Conservation (phyloP, 495 filamentous ascomycete genomes). For the Xylaria intraflava region DNA sequence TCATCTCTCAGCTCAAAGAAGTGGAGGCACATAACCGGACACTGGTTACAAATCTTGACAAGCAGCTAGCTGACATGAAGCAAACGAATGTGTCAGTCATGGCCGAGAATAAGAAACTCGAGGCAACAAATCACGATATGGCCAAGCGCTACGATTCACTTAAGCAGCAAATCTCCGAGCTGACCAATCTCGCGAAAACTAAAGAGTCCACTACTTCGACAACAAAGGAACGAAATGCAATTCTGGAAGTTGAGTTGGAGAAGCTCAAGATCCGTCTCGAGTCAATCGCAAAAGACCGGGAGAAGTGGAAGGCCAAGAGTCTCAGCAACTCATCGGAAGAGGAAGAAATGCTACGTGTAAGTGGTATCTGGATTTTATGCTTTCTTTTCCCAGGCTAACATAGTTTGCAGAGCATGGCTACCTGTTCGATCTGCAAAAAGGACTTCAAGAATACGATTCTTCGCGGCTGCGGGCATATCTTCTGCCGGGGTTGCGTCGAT, state of each 20-base stretch:
- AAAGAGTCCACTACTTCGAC: constrained; percentile 63
- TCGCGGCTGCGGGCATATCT: constrained; percentile 92
- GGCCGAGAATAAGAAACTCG: constrained; percentile 61
- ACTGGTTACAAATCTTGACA: constrained; percentile 77
- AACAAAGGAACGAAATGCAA: constrained; percentile 54
- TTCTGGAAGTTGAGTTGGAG: constrained; percentile 63
- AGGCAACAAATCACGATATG: constrained; percentile 63
- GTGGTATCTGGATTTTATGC: constrained; percentile 24
- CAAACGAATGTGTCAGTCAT: constrained; percentile 62
- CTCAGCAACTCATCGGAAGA: constrained; percentile 73
- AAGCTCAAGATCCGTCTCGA: constrained; percentile 64
- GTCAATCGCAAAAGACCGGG: constrained; percentile 66
- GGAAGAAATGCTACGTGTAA: constrained; percentile 76
- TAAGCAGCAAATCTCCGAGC: constrained; percentile 68
- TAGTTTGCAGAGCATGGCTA: constrained; percentile 61
- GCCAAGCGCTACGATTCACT: constrained; percentile 60
- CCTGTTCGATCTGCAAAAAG: constrained; percentile 81
- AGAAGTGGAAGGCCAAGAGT: constrained; percentile 74
- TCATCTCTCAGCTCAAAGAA: constrained; percentile 88
- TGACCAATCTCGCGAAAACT: constrained; percentile 60
- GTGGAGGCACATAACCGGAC: constrained; percentile 57
- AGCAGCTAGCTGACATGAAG: constrained; percentile 75
- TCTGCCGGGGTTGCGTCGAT: constrained; percentile 85
- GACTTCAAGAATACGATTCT: constrained; percentile 92
- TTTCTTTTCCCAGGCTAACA: constrained; percentile 8